A percentile compares a stretch with the other conserved stretches of the same genome.
Evolutionary conservation across 495 filamentous ascomycete species (phyloP).

Genomic region (Penicillium canescens): DNA sequence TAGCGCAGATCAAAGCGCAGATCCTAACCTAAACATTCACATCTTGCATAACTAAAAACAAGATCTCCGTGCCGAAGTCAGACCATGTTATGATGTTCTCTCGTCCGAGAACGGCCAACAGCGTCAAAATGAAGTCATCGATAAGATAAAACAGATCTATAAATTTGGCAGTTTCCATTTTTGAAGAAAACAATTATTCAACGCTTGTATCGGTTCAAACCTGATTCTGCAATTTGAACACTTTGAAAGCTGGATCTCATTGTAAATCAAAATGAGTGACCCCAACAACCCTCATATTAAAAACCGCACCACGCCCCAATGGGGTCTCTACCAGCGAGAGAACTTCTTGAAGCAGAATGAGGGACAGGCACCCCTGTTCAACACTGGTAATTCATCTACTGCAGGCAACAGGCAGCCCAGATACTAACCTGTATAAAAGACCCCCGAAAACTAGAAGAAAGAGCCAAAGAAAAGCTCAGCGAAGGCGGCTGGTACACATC

Average conservation of each 20-base stretch:
- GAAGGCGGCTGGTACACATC: conserved; percentile 31
- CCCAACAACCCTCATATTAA: conserved; percentile 58
- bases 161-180: background rate
- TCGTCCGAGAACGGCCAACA: conserved; percentile 13
- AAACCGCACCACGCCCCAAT: conserved; percentile 59
- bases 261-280: conserved; percentile 45
- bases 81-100: conserved; percentile 3
- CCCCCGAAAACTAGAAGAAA: conserved; percentile 56
- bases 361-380: conserved; percentile 56
- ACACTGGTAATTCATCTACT: conserved; percentile 38
- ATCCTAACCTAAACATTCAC: background rate
- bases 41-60: background rate
- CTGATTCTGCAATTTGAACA: too few relatives aligned
- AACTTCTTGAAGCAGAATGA: conserved; percentile 61
- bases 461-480: conserved; percentile 56
- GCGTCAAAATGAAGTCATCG: conserved; percentile 38
- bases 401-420: background rate
- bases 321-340: conserved; percentile 61
- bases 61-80: background rate
- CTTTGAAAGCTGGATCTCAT: too few relatives aligned
- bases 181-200: too few relatives aligned
- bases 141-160: conserved; percentile 3
- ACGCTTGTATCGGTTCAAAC: too few relatives aligned
- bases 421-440: conserved; percentile 32
- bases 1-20: background rate